Evolutionary conservation across 371 early-diverging fungal genomes (phyloP), one percentile per base, ranked within the genome.

Genomic region (Syncephalastrum monosporum): DNA sequence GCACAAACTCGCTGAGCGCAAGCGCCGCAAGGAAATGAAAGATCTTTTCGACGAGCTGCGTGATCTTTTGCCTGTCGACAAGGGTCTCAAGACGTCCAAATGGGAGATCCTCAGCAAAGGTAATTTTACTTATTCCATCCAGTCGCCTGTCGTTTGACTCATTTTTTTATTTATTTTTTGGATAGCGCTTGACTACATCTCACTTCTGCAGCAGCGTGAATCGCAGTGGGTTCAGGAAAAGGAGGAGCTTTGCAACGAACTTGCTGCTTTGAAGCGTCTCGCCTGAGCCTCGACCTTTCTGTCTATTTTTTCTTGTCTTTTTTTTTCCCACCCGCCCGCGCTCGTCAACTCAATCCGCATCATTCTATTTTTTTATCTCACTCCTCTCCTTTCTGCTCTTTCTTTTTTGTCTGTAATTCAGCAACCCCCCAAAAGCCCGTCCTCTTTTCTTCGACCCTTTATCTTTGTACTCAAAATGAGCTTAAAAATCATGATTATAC

Each of bases 61-160:
- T 29, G 86, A 82, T 42, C 65, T 80, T 23, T 68, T 90, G 57
- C 90, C 91, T 2, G 77, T 84, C 5, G 86, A 89, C 61, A 82
- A 82, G 47, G 82, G 79, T 42, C 70, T 86, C 46, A 87, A 87
- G 55, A 80, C 87, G 21, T 86, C 86, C 67, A 91, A 91, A 67
- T 89, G 90, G 89, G 91, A 91, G 68, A 82, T 89, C 29, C 64
- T 91, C 43, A 85, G 81, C 56, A 89, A 90, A 83, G 85, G 81
- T 77, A 74, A 55, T 33, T 33, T 5, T 33, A 10, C 10, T 10
- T 33, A 8, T 33, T 33, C 12, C 29, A 29, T 29, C 7, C 21
- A 21, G 21, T 21, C 21, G 21, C 21, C 21, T 21, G 2, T 5
- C 50, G 16, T 27, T 24, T 15, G 25, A 17, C 16, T 33, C 51